A percentile compares a stretch with the other conserved stretches of the same genome.
phyloP scores from a whole-genome alignment of 257 asterid genomes.

The Solanum corneliomulleri region DNA sequence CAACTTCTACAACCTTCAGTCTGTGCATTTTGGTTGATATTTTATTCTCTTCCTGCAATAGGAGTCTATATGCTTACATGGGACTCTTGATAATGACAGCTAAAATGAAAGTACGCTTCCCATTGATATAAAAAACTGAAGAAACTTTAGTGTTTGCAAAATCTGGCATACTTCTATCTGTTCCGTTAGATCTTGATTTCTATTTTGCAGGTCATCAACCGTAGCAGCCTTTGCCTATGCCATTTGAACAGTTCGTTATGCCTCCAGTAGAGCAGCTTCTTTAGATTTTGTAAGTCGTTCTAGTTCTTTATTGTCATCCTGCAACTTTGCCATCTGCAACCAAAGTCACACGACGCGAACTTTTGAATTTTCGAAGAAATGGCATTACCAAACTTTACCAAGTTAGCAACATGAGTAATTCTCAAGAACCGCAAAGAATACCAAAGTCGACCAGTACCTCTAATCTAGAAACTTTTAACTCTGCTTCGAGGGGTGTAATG shows the following conservation, averaged over 20 bases:
- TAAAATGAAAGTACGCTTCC: not conserved
- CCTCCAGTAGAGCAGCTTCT: constrained; percentile 90
- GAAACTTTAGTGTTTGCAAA: not conserved
- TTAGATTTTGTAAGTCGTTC: constrained; percentile 87
- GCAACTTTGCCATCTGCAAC: constrained; percentile 67
- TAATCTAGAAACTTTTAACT: constrained; percentile 65
- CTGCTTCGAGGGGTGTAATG: constrained; percentile 88
- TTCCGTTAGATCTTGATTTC: not conserved
- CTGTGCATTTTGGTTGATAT: not conserved
- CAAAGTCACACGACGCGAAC: constrained; percentile 1
- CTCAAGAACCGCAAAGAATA: not conserved
- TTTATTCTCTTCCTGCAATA: not conserved
- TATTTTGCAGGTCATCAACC: not conserved
- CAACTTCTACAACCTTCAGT: not conserved
- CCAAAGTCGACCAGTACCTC: constrained; percentile 36
- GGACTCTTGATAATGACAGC: not conserved
- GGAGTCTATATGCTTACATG: not conserved
- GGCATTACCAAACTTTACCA: not conserved
- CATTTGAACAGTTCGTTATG: constrained; percentile 67
- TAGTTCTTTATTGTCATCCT: constrained; percentile 85
- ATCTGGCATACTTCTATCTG: not conserved
- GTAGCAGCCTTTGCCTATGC: constrained; percentile 53
- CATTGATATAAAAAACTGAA: not conserved
- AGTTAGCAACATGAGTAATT: not conserved
- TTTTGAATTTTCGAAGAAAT: not conserved